Evolutionary conservation across 441 rosid genomes (phyloP), one percentile per base, ranked within the genome.

Genomic region (Populus tomentosa): DNA sequence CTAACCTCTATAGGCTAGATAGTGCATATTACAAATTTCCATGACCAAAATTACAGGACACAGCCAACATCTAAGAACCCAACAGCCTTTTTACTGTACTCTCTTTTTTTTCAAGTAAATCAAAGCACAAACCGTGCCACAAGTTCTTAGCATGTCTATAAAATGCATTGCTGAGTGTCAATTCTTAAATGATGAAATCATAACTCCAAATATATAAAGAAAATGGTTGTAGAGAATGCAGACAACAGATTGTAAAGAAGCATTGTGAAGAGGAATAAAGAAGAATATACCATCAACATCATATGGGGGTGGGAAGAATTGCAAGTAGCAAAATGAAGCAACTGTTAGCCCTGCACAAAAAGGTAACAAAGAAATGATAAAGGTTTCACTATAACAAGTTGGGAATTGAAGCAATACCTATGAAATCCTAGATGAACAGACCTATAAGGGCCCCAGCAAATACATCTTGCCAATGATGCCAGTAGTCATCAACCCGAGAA

Each of bases 381-480:
- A 56, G 28, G 66, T 70, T 65, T 69, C 42, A 21, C 21, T 4
- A 40, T 28, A 46, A 46, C 16, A 69, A 77, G 28, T 20, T 59
- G 59, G 32, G 42, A 62, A 70, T 63, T 36, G 24, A 71, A 65
- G 53, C 8, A 2, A 0, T 0, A 32, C 21, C 65, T 71, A 36
- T 6, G 3, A 70, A 72, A 64, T 61, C 33, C 71, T 53, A 53
- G 32, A 78, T n/a, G 75, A 69, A 78, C 78, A 50, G 67, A 93
- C 98, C 99, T 82, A 92, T 72, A 77, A 93, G 80, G 64, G 89
- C 96, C 65, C 98, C 96, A 61, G 91, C 88, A 74, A 92, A 92
- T 33, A 95, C 95, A 85, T 95, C 98, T 83, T 91, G 92, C 99
- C 96, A 95, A 69, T 95, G 99, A 86, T 95, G 99, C 99, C 97